phyloP scores from a whole-genome alignment of 371 early-diverging fungal genomes.

The Lichtheimia hyalospora region DNA sequence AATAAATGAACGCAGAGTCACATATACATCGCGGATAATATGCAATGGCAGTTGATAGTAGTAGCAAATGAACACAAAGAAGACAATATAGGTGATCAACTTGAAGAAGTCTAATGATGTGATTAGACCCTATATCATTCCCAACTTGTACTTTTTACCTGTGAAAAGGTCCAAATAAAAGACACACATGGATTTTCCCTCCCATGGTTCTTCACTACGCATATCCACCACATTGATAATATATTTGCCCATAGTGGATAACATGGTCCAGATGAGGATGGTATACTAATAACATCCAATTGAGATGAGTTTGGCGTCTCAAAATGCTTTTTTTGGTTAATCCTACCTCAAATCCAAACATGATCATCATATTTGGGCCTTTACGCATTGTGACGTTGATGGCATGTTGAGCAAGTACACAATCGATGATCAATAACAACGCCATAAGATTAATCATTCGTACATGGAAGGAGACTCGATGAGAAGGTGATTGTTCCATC shows the following conservation, averaged over 20 bases:
- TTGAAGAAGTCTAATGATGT: slow-evolving; percentile 81
- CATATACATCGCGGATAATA: slow-evolving; percentile 93
- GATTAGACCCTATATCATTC: neutral
- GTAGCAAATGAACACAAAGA: slow-evolving; percentile 82
- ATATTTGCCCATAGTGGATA: slow-evolving; percentile 80
- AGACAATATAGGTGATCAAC: slow-evolving; percentile 79
- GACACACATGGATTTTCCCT: slow-evolving; percentile 87
- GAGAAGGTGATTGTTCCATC: slow-evolving; percentile 85
- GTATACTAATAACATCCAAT: slow-evolving; percentile 64
- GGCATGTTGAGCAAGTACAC: slow-evolving; percentile 68
- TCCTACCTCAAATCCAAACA: slow-evolving; percentile 93
- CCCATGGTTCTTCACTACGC: slow-evolving; percentile 87
- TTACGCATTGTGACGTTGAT: slow-evolving; percentile 56
- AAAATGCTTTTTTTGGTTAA: neutral
- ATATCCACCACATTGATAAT: slow-evolving; percentile 83
- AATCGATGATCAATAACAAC: slow-evolving; percentile 68
- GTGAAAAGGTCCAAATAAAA: slow-evolving; percentile 84
- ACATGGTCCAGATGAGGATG: slow-evolving; percentile 72
- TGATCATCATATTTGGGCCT: slow-evolving; percentile 89
- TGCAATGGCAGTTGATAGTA: slow-evolving; percentile 90
- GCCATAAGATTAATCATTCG: slow-evolving; percentile 67
- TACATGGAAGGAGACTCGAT: slow-evolving; percentile 64
- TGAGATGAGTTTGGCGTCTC: neutral
- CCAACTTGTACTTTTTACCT: slow-evolving; percentile 41
- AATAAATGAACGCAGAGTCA: slow-evolving; percentile 87